phyloP scores from a whole-genome alignment of 2,329 filamentous ascomycete species.

The Colletotrichum sp. region DNA sequence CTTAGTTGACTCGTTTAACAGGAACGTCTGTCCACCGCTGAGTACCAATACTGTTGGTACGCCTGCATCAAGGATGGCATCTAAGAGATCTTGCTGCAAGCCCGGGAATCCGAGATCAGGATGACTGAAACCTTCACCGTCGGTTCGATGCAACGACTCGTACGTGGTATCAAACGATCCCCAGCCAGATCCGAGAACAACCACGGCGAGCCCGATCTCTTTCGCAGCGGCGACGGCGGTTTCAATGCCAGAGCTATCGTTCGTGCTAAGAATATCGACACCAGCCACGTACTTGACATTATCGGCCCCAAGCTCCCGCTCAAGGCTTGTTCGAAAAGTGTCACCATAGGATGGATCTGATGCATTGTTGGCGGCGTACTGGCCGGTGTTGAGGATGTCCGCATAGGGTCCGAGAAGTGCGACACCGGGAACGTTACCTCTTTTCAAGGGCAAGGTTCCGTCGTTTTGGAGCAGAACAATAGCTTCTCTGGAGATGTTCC shows the following conservation, averaged over 20 bases:
- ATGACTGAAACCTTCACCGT: conserved; percentile 36
- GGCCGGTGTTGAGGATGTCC: conserved; percentile 25
- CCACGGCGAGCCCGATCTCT: conserved; percentile 31
- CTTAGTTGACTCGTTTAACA: conserved; percentile 30
- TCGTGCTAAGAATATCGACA: conserved; percentile 19
- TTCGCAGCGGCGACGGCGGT: conserved; percentile 31
- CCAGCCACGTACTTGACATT: conserved; percentile 26
- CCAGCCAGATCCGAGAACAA: conserved; percentile 33
- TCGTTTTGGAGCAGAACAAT: conserved; percentile 28
- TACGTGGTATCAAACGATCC: conserved; percentile 26
- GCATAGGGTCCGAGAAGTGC: conserved; percentile 25
- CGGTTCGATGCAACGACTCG: conserved; percentile 32
- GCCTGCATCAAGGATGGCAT: conserved; percentile 33
- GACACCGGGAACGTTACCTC: neutral
- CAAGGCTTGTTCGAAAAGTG: conserved; percentile 24
- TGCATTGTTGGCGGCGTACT: conserved; percentile 25
- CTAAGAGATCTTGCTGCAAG: conserved; percentile 37
- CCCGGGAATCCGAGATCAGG: conserved; percentile 35
- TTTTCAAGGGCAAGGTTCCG: conserved; percentile 18
- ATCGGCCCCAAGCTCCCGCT: conserved; percentile 20
- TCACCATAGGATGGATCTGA: conserved; percentile 24
- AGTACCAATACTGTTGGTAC: conserved; percentile 34
- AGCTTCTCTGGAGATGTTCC: conserved; percentile 25
- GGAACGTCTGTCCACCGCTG: conserved; percentile 35
- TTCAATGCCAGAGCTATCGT: conserved; percentile 21